phyloP scores from a whole-genome alignment of 1,284 basidiomycete species.

The Heliocybe sulcata region DNA sequence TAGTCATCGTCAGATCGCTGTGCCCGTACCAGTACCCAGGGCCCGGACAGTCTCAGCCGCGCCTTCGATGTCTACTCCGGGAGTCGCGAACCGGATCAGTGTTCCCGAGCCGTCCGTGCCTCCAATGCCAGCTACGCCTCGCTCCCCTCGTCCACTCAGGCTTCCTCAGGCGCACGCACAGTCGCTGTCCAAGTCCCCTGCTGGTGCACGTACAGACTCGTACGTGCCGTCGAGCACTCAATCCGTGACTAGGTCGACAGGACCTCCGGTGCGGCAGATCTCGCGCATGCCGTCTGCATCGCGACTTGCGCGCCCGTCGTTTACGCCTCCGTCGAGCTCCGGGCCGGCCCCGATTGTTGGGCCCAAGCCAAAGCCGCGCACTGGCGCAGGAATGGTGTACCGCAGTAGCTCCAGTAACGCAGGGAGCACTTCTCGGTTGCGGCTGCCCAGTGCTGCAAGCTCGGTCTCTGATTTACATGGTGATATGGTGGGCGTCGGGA shows the following conservation, averaged over 20 bases:
- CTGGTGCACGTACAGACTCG: neutral
- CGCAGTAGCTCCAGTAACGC: conserved; percentile 24
- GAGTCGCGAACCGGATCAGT: neutral
- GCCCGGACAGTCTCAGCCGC: neutral
- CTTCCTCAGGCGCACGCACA: conserved; percentile 9
- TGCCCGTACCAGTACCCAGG: neutral
- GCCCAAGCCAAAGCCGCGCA: conserved; percentile 38
- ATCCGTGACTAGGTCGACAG: neutral
- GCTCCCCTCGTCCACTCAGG: neutral
- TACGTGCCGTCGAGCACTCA: neutral
- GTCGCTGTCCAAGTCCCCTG: conserved; percentile 1
- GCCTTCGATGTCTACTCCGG: neutral
- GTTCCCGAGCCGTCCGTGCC: neutral
- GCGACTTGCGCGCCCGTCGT: neutral
- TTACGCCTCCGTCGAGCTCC: conserved; percentile 19
- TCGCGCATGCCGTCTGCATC: neutral
- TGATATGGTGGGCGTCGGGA: neutral
- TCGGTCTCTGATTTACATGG: neutral
- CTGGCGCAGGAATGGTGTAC: conserved; percentile 66
- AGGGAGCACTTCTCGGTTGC: neutral
- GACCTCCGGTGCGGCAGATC: neutral
- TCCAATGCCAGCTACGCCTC: neutral
- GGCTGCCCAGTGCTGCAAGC: neutral
- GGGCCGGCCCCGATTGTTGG: conserved; percentile 16
- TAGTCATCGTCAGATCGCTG: neutral